These are phyloP conservation scores for Ophiostoma ulmi DNA, from an alignment of 2,329 filamentous ascomycete genomes.

Conservation along the genomic window DNA sequence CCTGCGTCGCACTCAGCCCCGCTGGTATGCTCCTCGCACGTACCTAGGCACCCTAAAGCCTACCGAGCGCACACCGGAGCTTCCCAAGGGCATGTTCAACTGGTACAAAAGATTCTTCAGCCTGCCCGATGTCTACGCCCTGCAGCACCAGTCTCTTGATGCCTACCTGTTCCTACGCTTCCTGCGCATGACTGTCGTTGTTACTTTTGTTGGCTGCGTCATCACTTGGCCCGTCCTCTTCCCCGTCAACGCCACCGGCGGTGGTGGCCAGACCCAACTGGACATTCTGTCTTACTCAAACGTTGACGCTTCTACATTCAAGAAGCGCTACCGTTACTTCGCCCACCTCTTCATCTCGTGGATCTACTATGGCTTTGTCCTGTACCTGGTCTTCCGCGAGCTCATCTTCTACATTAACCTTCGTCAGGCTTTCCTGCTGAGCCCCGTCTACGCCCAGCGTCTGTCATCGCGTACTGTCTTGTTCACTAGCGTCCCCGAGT, in stretches of 20 bases:
- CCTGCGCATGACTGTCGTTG: slow-evolving; percentile 67
- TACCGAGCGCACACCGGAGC: slow-evolving; percentile 53
- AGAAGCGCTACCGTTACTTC: slow-evolving; percentile 63
- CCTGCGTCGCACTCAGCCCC: slow-evolving; percentile 42
- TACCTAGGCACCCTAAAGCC: slow-evolving; percentile 44
- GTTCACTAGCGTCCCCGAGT: slow-evolving; percentile 74
- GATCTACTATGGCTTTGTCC: slow-evolving; percentile 80
- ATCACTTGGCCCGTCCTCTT: slow-evolving; percentile 85
- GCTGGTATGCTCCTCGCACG: slow-evolving; percentile 48
- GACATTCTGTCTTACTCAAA: slow-evolving; percentile 78
- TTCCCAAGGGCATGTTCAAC: slow-evolving; percentile 58
- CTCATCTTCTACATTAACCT: slow-evolving; percentile 91
- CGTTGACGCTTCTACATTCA: slow-evolving; percentile 47
- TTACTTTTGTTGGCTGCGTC: slow-evolving; percentile 75
- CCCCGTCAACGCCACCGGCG: slow-evolving; percentile 82
- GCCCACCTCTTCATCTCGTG: slow-evolving; percentile 77
- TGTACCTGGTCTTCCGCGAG: slow-evolving; percentile 86
- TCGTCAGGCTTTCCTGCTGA: slow-evolving; percentile 85
- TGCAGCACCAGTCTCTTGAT: slow-evolving; percentile 89
- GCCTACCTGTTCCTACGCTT: slow-evolving; percentile 88
- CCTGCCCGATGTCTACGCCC: slow-evolving; percentile 68
- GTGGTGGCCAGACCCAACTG: slow-evolving; percentile 58
- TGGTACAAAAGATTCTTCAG: slow-evolving; percentile 65
- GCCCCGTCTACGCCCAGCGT: slow-evolving; percentile 74
- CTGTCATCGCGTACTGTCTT: slow-evolving; percentile 90